These are phyloP conservation scores for Alternaria sp. DNA, from an alignment of 2,329 filamentous ascomycete genomes.

Conservation along the genomic window DNA sequence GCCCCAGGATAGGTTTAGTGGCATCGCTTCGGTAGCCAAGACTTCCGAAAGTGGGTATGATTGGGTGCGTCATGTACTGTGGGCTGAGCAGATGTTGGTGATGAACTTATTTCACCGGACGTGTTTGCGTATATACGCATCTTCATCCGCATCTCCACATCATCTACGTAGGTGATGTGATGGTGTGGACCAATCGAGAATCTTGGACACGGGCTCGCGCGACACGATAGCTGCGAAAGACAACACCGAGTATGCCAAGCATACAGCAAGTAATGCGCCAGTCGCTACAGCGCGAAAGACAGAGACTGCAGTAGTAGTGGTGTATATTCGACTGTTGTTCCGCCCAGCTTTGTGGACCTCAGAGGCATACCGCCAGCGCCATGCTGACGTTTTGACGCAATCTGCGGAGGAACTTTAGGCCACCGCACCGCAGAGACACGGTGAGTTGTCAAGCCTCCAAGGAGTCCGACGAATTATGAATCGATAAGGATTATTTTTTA, in stretches of 20 bases:
- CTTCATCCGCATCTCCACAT: neutral
- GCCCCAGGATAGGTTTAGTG: neutral
- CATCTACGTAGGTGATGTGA: neutral
- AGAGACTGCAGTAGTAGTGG: neutral
- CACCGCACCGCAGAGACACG: neutral
- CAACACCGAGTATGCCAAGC: neutral
- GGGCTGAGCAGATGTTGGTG: neutral
- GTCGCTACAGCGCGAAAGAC: neutral
- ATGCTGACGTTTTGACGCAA: neutral
- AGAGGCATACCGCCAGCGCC: neutral
- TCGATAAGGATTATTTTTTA: neutral
- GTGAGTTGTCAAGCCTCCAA: neutral
- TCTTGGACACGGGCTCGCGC: neutral
- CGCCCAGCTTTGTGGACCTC: neutral
- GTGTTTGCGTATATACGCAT: neutral
- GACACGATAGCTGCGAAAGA: neutral
- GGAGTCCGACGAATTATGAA: neutral
- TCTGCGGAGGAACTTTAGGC: neutral
- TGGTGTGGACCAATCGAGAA: neutral
- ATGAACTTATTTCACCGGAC: neutral
- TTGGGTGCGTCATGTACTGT: neutral
- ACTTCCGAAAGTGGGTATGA: neutral
- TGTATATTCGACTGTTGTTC: neutral
- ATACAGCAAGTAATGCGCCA: neutral
- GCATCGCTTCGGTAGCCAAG: constrained; percentile 6